Evolutionary conservation across 352 stramenopile genomes (phyloP).

Genomic region (Globisporangium paddicum): DNA sequence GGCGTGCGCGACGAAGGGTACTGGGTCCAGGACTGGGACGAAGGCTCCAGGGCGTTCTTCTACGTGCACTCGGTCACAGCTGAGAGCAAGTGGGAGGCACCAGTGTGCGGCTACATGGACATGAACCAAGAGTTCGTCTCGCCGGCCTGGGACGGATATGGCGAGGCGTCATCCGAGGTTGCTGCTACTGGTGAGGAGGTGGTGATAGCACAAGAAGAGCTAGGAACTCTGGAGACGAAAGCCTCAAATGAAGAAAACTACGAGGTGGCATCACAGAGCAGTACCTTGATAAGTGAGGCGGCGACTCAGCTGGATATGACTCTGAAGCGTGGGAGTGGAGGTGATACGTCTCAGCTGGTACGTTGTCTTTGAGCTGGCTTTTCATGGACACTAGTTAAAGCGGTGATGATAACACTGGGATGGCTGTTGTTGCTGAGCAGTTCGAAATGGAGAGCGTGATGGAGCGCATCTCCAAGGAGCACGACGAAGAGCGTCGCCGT

Average conservation of each 20-base stretch:
- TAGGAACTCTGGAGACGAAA: neutral
- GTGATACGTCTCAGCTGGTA: constrained; percentile 13
- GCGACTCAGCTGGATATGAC: constrained; percentile 27
- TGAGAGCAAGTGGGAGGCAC: constrained; percentile 61
- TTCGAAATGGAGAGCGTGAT: constrained; percentile 56
- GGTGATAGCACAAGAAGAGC: neutral
- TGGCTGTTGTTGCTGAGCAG: constrained; percentile 11
- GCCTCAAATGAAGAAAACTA: neutral
- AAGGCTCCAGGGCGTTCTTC: constrained; percentile 49
- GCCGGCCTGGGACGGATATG: constrained; percentile 14
- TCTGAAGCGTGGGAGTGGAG: constrained; percentile 12
- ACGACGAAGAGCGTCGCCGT: constrained; percentile 55
- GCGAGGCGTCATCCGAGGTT: neutral
- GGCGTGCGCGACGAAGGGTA: constrained; percentile 33
- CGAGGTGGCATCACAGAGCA: neutral
- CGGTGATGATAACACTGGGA: no score
- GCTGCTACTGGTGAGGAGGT: neutral
- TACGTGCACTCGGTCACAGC: constrained; percentile 55
- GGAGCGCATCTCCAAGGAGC: constrained; percentile 58
- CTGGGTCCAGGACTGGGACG: constrained; percentile 70
- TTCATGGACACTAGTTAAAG: no score
- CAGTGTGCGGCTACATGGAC: constrained; percentile 53
- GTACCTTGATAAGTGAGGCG: constrained; percentile 17
- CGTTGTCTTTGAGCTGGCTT: neutral
- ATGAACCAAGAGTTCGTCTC: constrained; percentile 50